A percentile compares a stretch with the other conserved stretches of the same genome.
Evolutionary conservation across 306 rosid genomes (phyloP).

Genomic region (Prunus dulcis): DNA sequence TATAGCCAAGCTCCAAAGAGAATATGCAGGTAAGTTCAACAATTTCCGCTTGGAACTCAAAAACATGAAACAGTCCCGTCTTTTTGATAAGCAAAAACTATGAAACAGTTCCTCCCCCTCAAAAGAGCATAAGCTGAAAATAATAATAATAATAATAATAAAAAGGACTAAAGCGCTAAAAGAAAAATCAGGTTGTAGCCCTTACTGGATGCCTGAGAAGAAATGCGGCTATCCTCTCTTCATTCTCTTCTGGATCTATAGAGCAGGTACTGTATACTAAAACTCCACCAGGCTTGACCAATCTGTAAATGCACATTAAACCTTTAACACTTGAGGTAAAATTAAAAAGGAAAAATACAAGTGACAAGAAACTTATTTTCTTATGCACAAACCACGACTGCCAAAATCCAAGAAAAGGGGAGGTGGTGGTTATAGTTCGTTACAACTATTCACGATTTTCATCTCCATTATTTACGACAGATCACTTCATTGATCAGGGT

Average conservation of each 20-base stretch:
- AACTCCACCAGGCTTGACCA: slow-evolving; percentile 81
- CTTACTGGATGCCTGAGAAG: slow-evolving; percentile 81
- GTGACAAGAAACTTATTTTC: neutral
- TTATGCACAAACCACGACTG: neutral
- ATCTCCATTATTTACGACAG: neutral
- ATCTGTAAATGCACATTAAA: slow-evolving; percentile 44
- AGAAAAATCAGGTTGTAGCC: neutral
- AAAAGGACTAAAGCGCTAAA: neutral
- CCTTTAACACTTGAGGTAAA: neutral
- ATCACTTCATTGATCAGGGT: neutral
- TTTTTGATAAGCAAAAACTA: neutral
- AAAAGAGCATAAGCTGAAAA: neutral
- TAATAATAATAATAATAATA: no score
- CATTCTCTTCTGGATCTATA: slow-evolving; percentile 88
- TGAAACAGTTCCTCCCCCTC: neutral
- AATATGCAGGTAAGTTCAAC: neutral
- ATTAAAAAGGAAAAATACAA: neutral
- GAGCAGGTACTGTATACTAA: slow-evolving; percentile 86
- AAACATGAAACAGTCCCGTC: neutral
- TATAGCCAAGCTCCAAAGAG: neutral
- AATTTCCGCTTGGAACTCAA: neutral
- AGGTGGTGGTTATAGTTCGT: neutral
- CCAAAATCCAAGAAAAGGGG: neutral
- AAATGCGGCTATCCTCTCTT: slow-evolving; percentile 73
- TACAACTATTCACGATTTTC: neutral